Base-by-base conservation (phyloP, 495 filamentous ascomycete species). In the Penicillium ochrochloron region DNA sequence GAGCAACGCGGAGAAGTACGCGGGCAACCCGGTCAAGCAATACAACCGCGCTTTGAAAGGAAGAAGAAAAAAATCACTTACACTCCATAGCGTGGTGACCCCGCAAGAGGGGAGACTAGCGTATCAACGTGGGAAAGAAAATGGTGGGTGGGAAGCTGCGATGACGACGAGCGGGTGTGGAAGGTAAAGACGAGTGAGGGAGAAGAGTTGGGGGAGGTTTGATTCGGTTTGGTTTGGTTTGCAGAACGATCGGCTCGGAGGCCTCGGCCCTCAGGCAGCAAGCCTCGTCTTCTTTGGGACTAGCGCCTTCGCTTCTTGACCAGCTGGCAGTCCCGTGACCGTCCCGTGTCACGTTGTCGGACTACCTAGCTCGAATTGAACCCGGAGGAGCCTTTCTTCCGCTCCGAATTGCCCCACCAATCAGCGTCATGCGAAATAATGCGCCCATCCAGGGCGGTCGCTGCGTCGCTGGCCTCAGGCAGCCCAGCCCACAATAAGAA, bases 31-130 rank as follows among this genome's bases (percentile, higher is more conserved):
- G 63, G 52, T 74, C 66, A 69, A 68, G 68, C 60, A 64, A 71
- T 73, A 75, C 69, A 73, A 66, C 67, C 69, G 60, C 39, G 60
- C 60, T 61, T 60, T 34, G 60, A 31, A 33, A 19, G n/a, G 17
- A 64, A 69, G 31, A 60, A 64, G 60, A 74, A 74, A 64, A 76
- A 73, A 75, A 72, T 68, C 37, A 80, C 80, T 80, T 74, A 82
- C 80, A 77, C 68, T 80, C 76, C 76, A 80, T 80, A 80, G 79
- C 80, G 78, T 75, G 80, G 80, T 80, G 80, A 82, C 80, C 80
- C 80, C 80, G 66, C 70, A 66, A 71, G 53, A 74, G 77, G 74
- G 73, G 66, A 65, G 62, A 54, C 41, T 66, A 69, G 55, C 53
- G 55, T 66, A 72, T 72, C 66, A 75, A 71, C 71, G 65, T 73